Conservation (phyloP, 208 protist species). For the Trypanosoma conorhini region DNA sequence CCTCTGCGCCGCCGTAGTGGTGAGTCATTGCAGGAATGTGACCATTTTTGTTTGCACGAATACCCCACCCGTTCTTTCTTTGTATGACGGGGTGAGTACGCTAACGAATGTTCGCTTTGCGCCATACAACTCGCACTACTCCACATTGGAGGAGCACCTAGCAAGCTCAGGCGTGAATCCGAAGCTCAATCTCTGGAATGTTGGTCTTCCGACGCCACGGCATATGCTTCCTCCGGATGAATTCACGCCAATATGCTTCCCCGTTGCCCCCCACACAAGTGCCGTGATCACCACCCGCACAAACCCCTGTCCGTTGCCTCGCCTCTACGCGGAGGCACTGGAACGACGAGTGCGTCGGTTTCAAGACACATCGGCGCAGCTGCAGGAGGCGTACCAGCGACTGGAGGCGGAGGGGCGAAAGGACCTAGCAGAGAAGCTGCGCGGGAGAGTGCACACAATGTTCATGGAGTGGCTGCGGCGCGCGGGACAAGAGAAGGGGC, state of each 20-base stretch:
- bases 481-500: slow-evolving; percentile 68
- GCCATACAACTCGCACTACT: slow-evolving; percentile 91
- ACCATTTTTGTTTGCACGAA: slow-evolving; percentile 86
- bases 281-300: slow-evolving; percentile 62
- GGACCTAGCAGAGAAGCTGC: slow-evolving; percentile 73
- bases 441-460: slow-evolving; percentile 67
- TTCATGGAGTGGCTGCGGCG: slow-evolving; percentile 88
- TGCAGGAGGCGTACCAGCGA: slow-evolving; percentile 56
- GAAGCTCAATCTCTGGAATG: slow-evolving; percentile 88
- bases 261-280: slow-evolving; percentile 53
- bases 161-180: slow-evolving; percentile 80
- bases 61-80: slow-evolving; percentile 77
- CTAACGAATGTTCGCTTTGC: slow-evolving; percentile 74
- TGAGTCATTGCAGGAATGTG: slow-evolving; percentile 75
- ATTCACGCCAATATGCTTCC: slow-evolving; percentile 81
- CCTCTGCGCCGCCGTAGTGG: slow-evolving; percentile 73
- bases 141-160: slow-evolving; percentile 84
- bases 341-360: slow-evolving; percentile 64
- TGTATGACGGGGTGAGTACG: slow-evolving; percentile 5
- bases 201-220: slow-evolving; percentile 59
- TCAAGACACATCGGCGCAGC: slow-evolving; percentile 72
- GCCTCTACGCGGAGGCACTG: slow-evolving; percentile 69
- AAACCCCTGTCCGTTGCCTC: slow-evolving; percentile 78
- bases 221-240: slow-evolving; percentile 79
- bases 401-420: slow-evolving; percentile 70